A percentile compares a stretch with the other conserved stretches of the same genome.
These are phyloP conservation scores for Gossypium rotundifolium DNA, from an alignment of 345 rosid species.

Conservation along the genomic window DNA sequence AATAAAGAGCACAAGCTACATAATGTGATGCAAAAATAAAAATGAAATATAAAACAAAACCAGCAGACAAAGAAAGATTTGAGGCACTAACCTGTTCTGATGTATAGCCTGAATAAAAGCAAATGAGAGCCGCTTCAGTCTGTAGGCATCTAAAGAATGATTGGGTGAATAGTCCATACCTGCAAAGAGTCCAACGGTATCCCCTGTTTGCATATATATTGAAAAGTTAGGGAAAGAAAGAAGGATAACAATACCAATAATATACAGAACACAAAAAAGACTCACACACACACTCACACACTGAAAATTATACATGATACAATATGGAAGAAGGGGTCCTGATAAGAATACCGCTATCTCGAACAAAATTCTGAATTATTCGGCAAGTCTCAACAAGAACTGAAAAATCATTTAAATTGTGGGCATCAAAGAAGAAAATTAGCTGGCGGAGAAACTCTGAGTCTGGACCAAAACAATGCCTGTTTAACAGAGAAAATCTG, in stretches of 20 bases:
- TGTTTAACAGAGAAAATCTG: conserved; percentile 26
- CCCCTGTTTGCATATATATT: conserved; percentile 46
- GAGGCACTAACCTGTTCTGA: conserved; percentile 58
- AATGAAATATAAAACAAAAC: neutral
- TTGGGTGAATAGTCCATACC: conserved; percentile 45
- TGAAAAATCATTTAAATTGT: conserved; percentile 45
- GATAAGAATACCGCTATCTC: conserved; percentile 42
- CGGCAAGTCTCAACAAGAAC: conserved; percentile 67
- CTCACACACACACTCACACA: neutral
- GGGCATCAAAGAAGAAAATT: conserved; percentile 66
- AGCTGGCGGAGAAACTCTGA: conserved; percentile 75
- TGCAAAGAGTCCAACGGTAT: conserved; percentile 57
- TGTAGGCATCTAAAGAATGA: conserved; percentile 60
- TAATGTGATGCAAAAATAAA: neutral
- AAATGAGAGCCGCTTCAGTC: conserved; percentile 66
- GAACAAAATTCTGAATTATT: conserved; percentile 43
- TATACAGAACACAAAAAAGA: neutral
- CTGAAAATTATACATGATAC: neutral
- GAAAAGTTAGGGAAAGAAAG: neutral
- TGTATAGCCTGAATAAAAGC: conserved; percentile 69
- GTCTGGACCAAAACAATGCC: conserved; percentile 80
- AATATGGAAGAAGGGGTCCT: neutral
- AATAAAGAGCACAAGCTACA: neutral
- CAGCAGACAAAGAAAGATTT: conserved; percentile 4
- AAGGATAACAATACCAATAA: neutral